Base-by-base conservation (phyloP, 345 rosid species). In the Brassica juncea region DNA sequence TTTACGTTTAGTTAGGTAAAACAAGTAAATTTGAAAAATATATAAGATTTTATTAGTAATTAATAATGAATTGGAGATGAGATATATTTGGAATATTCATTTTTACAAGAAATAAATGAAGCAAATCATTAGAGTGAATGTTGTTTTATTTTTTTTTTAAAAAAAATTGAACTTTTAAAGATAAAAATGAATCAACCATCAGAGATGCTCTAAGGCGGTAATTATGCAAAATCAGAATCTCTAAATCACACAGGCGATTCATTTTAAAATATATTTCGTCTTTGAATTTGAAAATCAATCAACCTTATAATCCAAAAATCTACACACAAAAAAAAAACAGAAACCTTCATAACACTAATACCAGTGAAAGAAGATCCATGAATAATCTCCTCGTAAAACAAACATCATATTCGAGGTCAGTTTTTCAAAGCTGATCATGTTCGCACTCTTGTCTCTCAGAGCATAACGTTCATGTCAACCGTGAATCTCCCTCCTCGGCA, bases 401-500 rank as follows among this genome's bases (percentile, higher is more conserved):
- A 72, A 23, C 72, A 65, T 55, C 66, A 55, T 11, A 80, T 54
- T 52, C 59, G 59, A 49, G 59, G 39, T 67, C 34, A 64, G 47
- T 71, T 9, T 47, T 14, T 70, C 75, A 77, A 63, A 70, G 65
- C 70, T 63, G 25, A 71, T 64, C 57, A 77, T 64, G 47, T 78
- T 72, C 77, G 67, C 32, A 68, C 37, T 49, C 44, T 54, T 7
- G 49, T 74, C 66, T 68, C 79, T 62, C 4, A 7, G 28, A 12
- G 60, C 37, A 49, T 58, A 62, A 6, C 11, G 23, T 63, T 80
- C 75, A 69, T 4, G 78, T 47, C 70, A 73, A 68, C 42, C 5
- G 70, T 10, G 75, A 61, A 68, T 68, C 71, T 68, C 74, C 75
- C 49, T 74, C 79, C 52, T 74, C 79, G 57, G 71, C 71, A 62